phyloP scores from a whole-genome alignment of 768 basidiomycete species.

The Lactarius indigo region DNA sequence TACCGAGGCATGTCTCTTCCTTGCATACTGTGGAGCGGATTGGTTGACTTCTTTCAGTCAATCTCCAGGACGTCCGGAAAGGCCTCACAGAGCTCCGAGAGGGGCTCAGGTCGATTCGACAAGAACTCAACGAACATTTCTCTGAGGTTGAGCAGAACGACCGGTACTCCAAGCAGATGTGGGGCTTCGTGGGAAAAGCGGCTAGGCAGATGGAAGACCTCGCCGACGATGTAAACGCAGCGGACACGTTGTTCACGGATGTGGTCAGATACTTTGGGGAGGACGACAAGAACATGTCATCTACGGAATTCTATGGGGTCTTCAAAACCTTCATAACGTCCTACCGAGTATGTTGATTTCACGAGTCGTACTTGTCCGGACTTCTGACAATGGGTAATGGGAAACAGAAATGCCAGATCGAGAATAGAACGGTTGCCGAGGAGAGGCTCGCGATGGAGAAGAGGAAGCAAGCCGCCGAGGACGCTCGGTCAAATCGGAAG shows the following conservation, averaged over 20 bases:
- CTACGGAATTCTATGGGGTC: slow-evolving; percentile 91
- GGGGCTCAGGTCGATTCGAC: slow-evolving; percentile 73
- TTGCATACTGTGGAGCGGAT: slow-evolving; percentile 1
- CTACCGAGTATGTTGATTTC: slow-evolving; percentile 58
- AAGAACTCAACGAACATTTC: slow-evolving; percentile 79
- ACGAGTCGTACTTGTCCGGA: not conserved
- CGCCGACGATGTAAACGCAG: slow-evolving; percentile 80
- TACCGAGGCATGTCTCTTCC: slow-evolving; percentile 59
- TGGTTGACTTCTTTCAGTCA: slow-evolving; percentile 48
- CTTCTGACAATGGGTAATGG: not conserved
- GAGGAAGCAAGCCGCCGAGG: slow-evolving; percentile 65
- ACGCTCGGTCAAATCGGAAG: slow-evolving; percentile 53
- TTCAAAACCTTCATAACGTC: slow-evolving; percentile 97
- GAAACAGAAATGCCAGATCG: slow-evolving; percentile 79
- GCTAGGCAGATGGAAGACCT: slow-evolving; percentile 75
- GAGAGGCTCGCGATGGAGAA: slow-evolving; percentile 65
- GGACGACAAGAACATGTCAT: slow-evolving; percentile 81
- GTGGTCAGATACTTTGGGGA: slow-evolving; percentile 92
- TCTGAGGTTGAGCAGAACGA: slow-evolving; percentile 67
- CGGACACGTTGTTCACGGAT: slow-evolving; percentile 78
- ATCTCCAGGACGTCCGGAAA: slow-evolving; percentile 81
- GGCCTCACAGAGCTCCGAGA: slow-evolving; percentile 67
- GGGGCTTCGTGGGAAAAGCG: slow-evolving; percentile 79
- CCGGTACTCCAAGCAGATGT: slow-evolving; percentile 87
- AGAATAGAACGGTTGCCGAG: slow-evolving; percentile 73